Evolutionary conservation across 129 eudicot species (phyloP), one percentile per base, ranked within the genome.

Genomic region (Arctium lappa): DNA sequence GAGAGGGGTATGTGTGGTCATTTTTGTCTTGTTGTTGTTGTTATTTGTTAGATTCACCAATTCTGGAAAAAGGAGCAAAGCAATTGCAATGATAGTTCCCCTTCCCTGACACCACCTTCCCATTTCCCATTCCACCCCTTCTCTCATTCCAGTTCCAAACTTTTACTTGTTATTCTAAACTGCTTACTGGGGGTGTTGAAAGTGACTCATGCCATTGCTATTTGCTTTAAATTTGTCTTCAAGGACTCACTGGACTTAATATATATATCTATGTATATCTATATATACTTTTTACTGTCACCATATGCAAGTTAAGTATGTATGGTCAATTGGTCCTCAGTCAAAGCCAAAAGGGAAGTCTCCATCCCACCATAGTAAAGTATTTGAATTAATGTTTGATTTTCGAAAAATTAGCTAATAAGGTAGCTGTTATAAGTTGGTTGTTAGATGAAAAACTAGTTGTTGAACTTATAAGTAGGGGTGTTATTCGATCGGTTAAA

Each of bases 11-110:
- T 80, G 44, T 65, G 32, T 81, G 29, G 4, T 65, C 68, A 74
- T 11, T 65, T 22, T 77, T 83, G 86, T 83, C 82, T 78, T 83
- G n/a, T 83, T 70, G 18, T 30, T 77, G 78, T 83, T 83, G 78
- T 62, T 71, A 53, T 18, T 65, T 34, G 34, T 75, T 42, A 42
- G 70, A 65, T 76, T 75, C 81, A 82, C 72, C 72, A 75, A 63
- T 81, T 74, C 85, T 74, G 85, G 27, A 27, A 81, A 42, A 72
- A 38, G 31, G 73, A 36, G 65, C 22, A 60, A 81, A 38, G 69
- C 27, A 15, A 81, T 53, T 60, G 69, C 15, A 16, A 30, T 39
- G 36, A 75, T 36, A 22, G 9, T 71, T 76, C 30, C 48, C 63
- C 34, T 46, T 63, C 4, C 33, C 82, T 72, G 71, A 15, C 81